Evolutionary conservation across 345 rosid genomes (phyloP).

Genomic region (Cardamine chenopodiifolia): DNA sequence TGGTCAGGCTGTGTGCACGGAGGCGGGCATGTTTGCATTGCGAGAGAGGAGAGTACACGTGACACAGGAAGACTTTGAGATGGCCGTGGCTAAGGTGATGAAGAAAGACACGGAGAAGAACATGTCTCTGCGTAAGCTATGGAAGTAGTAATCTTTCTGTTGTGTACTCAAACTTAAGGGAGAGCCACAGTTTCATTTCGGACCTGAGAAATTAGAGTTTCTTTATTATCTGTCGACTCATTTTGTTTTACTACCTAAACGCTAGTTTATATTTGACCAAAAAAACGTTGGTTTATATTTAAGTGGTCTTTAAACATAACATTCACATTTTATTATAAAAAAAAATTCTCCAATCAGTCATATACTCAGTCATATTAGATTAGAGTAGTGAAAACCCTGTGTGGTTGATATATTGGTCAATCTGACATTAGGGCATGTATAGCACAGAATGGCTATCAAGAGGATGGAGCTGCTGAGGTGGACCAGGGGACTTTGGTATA

Average conservation of each 20-base stretch:
- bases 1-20: slow-evolving; percentile 95
- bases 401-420: not conserved
- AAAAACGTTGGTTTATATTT: too few relatives aligned
- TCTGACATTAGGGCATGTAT: not conserved
- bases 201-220: slow-evolving; percentile 9
- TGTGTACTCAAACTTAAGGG: not conserved
- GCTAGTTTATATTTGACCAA: too few relatives aligned
- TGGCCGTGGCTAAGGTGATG: slow-evolving; percentile 99
- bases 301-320: not conserved
- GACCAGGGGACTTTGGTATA: not conserved
- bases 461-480: not conserved
- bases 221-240: not conserved
- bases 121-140: slow-evolving; percentile 96
- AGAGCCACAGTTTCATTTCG: not conserved
- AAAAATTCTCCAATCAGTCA: not conserved
- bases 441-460: not conserved
- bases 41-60: slow-evolving; percentile 98
- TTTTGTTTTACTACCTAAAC: too few relatives aligned
- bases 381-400: not conserved
- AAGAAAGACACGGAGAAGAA: slow-evolving; percentile 99
- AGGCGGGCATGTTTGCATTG: slow-evolving; percentile 98
- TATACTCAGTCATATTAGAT: not conserved
- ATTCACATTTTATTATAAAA: not conserved
- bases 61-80: slow-evolving; percentile 98
- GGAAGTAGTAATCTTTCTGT: slow-evolving; percentile 60